Percentiles rank a stretch among this genome's conserved stretches.
phyloP scores from a whole-genome alignment of 768 basidiomycete genomes.

The Amanita muscaria region DNA sequence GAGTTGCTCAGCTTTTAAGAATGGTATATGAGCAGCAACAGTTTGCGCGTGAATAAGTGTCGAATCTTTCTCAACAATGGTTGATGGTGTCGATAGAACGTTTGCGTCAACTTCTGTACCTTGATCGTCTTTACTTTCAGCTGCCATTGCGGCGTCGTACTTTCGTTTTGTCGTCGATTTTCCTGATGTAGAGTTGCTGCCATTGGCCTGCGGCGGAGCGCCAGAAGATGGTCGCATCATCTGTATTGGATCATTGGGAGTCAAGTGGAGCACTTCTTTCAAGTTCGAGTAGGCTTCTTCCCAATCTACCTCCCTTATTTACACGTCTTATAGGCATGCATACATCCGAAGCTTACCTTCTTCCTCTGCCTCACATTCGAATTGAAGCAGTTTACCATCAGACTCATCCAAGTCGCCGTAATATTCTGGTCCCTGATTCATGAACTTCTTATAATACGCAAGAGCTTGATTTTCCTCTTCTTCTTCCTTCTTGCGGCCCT shows the following conservation, averaged over 20 bases:
- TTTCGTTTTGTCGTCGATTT: constrained; percentile 41
- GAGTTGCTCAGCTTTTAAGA: constrained; percentile 66
- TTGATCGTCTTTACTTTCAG: no score
- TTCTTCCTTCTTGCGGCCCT: constrained; percentile 76
- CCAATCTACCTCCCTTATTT: constrained; percentile 43
- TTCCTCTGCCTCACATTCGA: constrained; percentile 64
- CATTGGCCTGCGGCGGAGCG: constrained; percentile 14
- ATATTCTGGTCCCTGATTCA: constrained; percentile 79
- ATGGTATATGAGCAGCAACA: constrained; percentile 64
- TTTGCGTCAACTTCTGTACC: constrained; percentile 22
- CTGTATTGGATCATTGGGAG: constrained; percentile 35
- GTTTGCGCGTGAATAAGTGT: constrained; percentile 38
- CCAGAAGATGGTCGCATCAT: constrained; percentile 10
- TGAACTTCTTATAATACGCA: constrained; percentile 79
- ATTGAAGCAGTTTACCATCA: constrained; percentile 57
- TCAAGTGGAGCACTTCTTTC: constrained; percentile 43
- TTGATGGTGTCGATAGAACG: constrained; percentile 13
- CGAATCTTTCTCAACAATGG: constrained; percentile 19
- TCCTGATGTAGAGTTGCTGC: constrained; percentile 16
- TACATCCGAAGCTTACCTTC: constrained; percentile 41
- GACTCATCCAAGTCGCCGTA: constrained; percentile 88
- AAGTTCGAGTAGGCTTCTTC: constrained; percentile 49
- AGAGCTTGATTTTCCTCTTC: constrained; percentile 79
- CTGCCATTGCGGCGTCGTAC: no score
- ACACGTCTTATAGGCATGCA: background rate